Evolutionary conservation across 176 grass and related monocot genomes (phyloP).

Genomic region (Melocanna baccifera): DNA sequence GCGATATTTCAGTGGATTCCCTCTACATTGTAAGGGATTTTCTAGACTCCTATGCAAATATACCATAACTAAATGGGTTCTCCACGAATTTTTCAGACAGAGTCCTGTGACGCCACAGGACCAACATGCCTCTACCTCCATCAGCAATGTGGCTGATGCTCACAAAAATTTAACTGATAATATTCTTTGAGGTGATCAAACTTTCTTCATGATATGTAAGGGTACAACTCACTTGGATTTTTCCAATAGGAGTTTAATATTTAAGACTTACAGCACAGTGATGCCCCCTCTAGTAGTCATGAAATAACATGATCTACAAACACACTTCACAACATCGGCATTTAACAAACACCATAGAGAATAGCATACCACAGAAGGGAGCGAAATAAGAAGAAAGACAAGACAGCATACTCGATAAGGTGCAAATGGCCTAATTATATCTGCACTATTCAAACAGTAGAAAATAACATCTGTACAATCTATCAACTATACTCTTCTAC

Average conservation of each 20-base stretch:
- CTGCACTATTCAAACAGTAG: background rate
- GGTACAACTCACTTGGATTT: slow-evolving; percentile 1
- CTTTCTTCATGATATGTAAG: slow-evolving; percentile 10
- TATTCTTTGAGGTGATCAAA: slow-evolving; percentile 14
- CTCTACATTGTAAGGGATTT: background rate
- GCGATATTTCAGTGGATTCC: background rate
- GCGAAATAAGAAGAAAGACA: background rate
- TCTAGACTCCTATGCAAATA: slow-evolving; percentile 4
- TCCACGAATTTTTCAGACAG: background rate
- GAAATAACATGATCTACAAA: slow-evolving; percentile 7
- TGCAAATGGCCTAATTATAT: background rate
- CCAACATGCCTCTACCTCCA: background rate
- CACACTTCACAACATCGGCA: background rate
- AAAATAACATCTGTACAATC: slow-evolving; percentile 13
- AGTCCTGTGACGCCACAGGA: background rate
- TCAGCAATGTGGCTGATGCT: background rate
- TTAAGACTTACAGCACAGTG: background rate
- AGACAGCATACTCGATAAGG: background rate
- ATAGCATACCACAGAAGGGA: background rate
- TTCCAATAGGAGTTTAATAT: background rate
- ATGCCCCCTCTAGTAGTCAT: background rate
- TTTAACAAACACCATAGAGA: background rate
- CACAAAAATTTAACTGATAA: background rate
- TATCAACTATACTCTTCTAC: background rate
- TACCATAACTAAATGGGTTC: background rate